phyloP scores from a whole-genome alignment of 2,329 filamentous ascomycete species.

The Monosporascus sp. region DNA sequence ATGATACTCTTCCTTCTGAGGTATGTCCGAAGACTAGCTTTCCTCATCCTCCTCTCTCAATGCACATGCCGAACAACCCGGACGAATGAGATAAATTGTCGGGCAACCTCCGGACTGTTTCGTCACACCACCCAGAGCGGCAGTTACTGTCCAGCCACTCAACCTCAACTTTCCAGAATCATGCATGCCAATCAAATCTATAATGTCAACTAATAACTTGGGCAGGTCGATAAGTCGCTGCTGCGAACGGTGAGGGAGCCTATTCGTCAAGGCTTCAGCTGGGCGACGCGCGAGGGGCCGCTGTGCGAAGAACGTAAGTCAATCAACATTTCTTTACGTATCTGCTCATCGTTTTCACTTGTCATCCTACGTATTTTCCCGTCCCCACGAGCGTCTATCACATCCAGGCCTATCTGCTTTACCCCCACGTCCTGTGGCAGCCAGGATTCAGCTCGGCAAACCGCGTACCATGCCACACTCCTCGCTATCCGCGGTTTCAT shows the following conservation, averaged over 20 bases:
- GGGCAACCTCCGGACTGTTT: slow-evolving; percentile 9
- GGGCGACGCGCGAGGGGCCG: slow-evolving; percentile 92
- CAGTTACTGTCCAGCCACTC: slow-evolving; percentile 12
- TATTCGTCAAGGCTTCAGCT: slow-evolving; percentile 92
- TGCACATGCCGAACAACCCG: too few relatives aligned
- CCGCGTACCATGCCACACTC: too few relatives aligned
- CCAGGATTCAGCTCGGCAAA: too few relatives aligned
- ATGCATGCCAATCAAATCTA: slow-evolving; percentile 4
- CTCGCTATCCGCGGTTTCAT: too few relatives aligned
- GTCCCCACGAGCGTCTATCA: too few relatives aligned
- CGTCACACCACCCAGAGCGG: slow-evolving; percentile 16
- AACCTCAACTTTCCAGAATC: slow-evolving; percentile 19
- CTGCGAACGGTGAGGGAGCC: slow-evolving; percentile 84
- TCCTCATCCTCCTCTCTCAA: too few relatives aligned
- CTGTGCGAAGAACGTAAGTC: slow-evolving; percentile 92
- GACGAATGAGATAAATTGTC: too few relatives aligned
- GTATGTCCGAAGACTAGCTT: slow-evolving; percentile 35
- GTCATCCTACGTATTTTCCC: slow-evolving; percentile 8
- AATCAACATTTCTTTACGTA: slow-evolving; percentile 13
- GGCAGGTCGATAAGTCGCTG: slow-evolving; percentile 81
- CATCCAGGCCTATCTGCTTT: too few relatives aligned
- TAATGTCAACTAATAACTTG: slow-evolving; percentile 25
- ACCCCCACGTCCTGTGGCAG: too few relatives aligned
- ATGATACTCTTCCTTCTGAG: slow-evolving; percentile 91
- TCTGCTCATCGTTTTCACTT: slow-evolving; percentile 3